Percentiles rank a stretch among this genome's conserved stretches.
phyloP scores from a whole-genome alignment of 768 basidiomycete species.

The Hygrophorus pudorinus region DNA sequence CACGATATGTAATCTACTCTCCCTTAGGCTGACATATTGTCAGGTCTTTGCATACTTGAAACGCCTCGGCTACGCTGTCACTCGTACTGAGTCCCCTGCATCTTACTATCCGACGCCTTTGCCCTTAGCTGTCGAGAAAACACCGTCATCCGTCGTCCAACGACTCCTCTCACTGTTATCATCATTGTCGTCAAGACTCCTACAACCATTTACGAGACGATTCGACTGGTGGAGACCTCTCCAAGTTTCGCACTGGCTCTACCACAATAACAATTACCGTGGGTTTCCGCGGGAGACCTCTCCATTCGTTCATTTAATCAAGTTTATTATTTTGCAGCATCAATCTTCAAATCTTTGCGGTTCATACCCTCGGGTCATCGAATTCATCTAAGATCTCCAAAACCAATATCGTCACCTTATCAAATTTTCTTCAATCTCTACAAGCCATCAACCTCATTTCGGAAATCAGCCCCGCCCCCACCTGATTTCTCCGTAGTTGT shows the following conservation, averaged over 20 bases:
- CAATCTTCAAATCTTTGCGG: slow-evolving; percentile 59
- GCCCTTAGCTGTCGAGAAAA: slow-evolving; percentile 15
- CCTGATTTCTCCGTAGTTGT: slow-evolving; percentile 87
- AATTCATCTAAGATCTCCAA: slow-evolving; percentile 28
- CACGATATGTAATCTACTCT: neutral
- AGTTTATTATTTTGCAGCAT: slow-evolving; percentile 32
- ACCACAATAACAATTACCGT: slow-evolving; percentile 46
- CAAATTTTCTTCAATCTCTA: slow-evolving; percentile 83
- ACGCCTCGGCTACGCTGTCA: slow-evolving; percentile 84
- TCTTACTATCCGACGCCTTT: slow-evolving; percentile 30
- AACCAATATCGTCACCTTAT: slow-evolving; percentile 45
- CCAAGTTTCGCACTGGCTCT: slow-evolving; percentile 35
- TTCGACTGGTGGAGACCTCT: slow-evolving; percentile 64
- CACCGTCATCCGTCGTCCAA: slow-evolving; percentile 20
- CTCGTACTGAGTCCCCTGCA: slow-evolving; percentile 53
- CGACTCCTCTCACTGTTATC: slow-evolving; percentile 26
- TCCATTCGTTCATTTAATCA: neutral
- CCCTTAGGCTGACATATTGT: slow-evolving; percentile 3
- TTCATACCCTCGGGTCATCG: slow-evolving; percentile 62
- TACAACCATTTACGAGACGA: slow-evolving; percentile 19
- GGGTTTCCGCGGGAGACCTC: slow-evolving; percentile 10
- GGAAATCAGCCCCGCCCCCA: slow-evolving; percentile 60
- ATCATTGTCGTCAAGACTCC: slow-evolving; percentile 21
- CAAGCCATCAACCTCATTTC: slow-evolving; percentile 82
- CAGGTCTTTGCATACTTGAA: slow-evolving; percentile 92